Conservation (phyloP, 192 early-diverging fungal species). For the Linnemannia zychae region DNA sequence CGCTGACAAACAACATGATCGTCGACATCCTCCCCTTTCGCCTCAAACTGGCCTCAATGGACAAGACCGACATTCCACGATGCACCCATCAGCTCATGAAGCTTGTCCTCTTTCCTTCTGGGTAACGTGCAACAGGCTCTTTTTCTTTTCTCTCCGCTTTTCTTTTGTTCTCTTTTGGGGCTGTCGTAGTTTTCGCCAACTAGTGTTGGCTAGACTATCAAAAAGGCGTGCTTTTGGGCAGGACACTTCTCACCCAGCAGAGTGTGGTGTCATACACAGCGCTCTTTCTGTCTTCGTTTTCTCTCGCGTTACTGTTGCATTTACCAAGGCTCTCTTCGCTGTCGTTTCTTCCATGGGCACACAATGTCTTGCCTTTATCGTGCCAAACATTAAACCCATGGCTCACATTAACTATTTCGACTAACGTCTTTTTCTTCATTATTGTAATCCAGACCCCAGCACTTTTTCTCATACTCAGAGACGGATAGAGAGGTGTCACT, state of each 20-base stretch:
- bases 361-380: background rate
- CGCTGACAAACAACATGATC: slow-evolving; percentile 27
- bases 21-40: slow-evolving; percentile 55
- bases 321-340: background rate
- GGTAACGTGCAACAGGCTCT: slow-evolving; percentile 22
- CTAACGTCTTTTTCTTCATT: background rate
- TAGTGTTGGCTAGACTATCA: background rate
- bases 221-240: slow-evolving; percentile 4
- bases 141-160: slow-evolving; percentile 1
- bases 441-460: slow-evolving; percentile 31
- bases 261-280: background rate
- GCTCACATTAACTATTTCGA: background rate
- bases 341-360: background rate
- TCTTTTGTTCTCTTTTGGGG: background rate
- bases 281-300: slow-evolving; percentile 12
- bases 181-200: background rate
- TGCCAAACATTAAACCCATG: background rate
- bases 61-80: slow-evolving; percentile 47
- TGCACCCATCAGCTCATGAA: slow-evolving; percentile 58
- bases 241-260: background rate
- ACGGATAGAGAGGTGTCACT: slow-evolving; percentile 51
- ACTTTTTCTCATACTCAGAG: slow-evolving; percentile 54
- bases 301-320: background rate
- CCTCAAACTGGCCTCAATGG: slow-evolving; percentile 45
- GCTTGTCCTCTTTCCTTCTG: slow-evolving; percentile 48